These are phyloP conservation scores for Hordeum marinum DNA, from an alignment of 176 grass and related monocot genomes.

Conservation along the genomic window DNA sequence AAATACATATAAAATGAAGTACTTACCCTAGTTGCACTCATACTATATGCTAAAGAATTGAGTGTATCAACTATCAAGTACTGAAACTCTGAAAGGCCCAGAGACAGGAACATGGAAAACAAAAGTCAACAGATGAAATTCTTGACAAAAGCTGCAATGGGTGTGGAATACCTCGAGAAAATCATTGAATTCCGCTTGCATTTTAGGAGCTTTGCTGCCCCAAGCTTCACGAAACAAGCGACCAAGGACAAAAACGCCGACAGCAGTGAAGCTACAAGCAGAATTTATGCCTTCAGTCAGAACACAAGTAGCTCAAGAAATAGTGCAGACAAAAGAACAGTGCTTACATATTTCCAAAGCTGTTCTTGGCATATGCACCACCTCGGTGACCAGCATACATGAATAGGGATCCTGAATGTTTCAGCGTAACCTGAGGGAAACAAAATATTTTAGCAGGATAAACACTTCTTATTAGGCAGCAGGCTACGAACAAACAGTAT, in stretches of 20 bases:
- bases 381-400: conserved; percentile 92
- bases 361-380: conserved; percentile 98
- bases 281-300: conserved; percentile 30
- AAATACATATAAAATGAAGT: neutral
- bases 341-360: conserved; percentile 87
- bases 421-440: conserved; percentile 72
- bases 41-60: neutral
- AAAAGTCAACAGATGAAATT: neutral
- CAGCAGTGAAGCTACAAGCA: conserved; percentile 69
- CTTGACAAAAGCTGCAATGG: neutral
- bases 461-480: neutral
- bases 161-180: conserved; percentile 62
- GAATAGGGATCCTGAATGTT: conserved; percentile 93
- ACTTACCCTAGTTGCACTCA: neutral
- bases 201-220: conserved; percentile 79
- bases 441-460: conserved; percentile 14
- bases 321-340: conserved; percentile 4
- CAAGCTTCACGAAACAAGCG: conserved; percentile 80
- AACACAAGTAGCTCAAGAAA: conserved; percentile 7
- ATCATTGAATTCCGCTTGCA: conserved; percentile 87
- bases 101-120: neutral
- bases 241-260: conserved; percentile 89
- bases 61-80: neutral
- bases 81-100: no score
- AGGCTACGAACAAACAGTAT: neutral